Evolutionary conservation across 306 rosid genomes (phyloP).

Genomic region (Delonix regia): DNA sequence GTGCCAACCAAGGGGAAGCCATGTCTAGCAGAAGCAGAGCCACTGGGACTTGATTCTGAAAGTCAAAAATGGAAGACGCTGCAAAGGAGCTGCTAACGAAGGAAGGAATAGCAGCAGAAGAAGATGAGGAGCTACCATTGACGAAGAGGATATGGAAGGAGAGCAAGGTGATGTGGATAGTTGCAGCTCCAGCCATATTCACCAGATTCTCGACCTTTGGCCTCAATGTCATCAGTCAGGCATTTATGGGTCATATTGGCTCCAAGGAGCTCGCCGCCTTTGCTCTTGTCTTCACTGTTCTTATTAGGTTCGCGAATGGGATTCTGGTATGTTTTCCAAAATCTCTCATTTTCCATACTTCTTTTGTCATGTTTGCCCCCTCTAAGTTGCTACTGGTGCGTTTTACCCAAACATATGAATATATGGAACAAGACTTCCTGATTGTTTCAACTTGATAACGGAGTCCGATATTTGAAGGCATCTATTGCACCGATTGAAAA

Average conservation of each 20-base stretch:
- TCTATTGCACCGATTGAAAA: too few relatives aligned
- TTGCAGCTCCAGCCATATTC: slow-evolving; percentile 55
- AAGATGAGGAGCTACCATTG: slow-evolving; percentile 28
- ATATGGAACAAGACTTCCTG: too few relatives aligned
- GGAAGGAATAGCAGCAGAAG: neutral
- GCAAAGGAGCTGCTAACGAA: neutral
- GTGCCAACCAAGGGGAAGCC: too few relatives aligned
- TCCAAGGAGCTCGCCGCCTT: slow-evolving; percentile 52
- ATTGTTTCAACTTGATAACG: too few relatives aligned
- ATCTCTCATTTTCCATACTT: neutral
- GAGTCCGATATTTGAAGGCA: too few relatives aligned
- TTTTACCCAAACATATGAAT: too few relatives aligned
- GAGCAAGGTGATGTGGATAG: slow-evolving; percentile 49
- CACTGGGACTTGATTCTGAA: neutral
- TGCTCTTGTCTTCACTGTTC: slow-evolving; percentile 47
- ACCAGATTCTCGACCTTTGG: slow-evolving; percentile 48
- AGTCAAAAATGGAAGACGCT: neutral
- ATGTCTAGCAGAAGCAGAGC: neutral
- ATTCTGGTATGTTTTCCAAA: slow-evolving; percentile 36
- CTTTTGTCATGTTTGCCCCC: neutral
- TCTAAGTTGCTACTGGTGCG: too few relatives aligned
- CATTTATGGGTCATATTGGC: slow-evolving; percentile 54
- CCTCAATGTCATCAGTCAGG: slow-evolving; percentile 47
- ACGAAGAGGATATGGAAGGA: slow-evolving; percentile 45
- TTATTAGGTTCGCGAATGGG: slow-evolving; percentile 50